These are phyloP conservation scores for Solanum habrochaites DNA, from an alignment of 257 asterid genomes.

Conservation along the genomic window DNA sequence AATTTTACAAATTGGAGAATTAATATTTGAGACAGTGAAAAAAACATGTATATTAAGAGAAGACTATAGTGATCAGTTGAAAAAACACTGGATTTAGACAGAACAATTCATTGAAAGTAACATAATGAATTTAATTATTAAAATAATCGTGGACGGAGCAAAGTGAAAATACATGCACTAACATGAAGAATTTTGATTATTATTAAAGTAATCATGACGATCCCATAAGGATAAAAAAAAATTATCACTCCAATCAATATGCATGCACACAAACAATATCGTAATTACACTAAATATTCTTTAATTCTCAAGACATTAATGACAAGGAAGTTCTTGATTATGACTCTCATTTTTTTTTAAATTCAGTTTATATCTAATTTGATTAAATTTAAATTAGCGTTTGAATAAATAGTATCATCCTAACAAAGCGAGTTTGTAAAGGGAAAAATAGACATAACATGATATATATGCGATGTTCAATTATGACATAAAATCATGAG, in stretches of 20 bases:
- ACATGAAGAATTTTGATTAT: not conserved
- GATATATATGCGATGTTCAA: no score
- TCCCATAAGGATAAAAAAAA: not conserved
- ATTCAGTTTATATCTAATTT: accelerated
- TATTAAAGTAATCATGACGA: not conserved
- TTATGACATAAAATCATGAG: not conserved
- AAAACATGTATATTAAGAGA: not conserved
- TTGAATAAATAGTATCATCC: no score
- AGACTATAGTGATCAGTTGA: not conserved
- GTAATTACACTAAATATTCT: not conserved
- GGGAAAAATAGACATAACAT: no score
- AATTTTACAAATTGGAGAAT: not conserved
- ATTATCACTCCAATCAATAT: no score
- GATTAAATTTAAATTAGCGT: not conserved
- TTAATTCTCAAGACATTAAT: not conserved
- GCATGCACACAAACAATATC: not conserved
- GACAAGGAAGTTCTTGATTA: not conserved
- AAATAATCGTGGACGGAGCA: not conserved
- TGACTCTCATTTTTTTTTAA: not conserved
- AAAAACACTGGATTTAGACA: not conserved
- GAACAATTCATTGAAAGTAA: not conserved
- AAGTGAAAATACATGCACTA: not conserved
- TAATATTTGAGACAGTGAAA: not conserved
- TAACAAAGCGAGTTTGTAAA: no score
- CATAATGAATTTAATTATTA: not conserved